A percentile compares a stretch with the other conserved stretches of the same genome.
Conservation (phyloP, 73 alveolate genomes). For the Symbiodinium pilosum region DNA sequence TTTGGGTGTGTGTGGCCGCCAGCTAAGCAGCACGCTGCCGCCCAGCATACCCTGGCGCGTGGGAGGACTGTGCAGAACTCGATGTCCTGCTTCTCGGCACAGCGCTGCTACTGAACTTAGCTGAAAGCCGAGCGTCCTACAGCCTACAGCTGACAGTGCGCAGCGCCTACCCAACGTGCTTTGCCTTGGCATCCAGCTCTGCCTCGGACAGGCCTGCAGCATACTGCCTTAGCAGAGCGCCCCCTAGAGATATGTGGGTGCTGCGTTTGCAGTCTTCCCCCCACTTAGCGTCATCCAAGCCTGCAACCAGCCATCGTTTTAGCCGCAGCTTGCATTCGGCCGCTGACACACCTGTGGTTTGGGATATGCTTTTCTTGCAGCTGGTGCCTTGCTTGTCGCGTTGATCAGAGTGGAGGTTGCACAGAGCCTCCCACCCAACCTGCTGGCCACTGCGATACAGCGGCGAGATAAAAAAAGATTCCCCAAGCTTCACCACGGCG, state of each 20-base stretch:
- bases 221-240: not conserved
- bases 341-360: not conserved
- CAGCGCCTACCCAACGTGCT: too few species aligned
- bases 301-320: conserved; percentile 55
- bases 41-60: too few species aligned
- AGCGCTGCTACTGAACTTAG: too few species aligned
- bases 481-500: conserved; percentile 41
- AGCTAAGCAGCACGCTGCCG: too few species aligned
- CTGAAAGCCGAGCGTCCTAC: too few species aligned
- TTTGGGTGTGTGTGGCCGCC: too few species aligned
- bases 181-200: not conserved
- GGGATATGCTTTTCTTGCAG: conserved; percentile 4
- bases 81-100: too few species aligned
- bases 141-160: too few species aligned
- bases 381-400: not conserved
- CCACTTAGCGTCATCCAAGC: conserved; percentile 18
- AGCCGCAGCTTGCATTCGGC: conserved; percentile 15
- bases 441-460: not conserved
- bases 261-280: not conserved
- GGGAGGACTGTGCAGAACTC: too few species aligned
- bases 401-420: not conserved
- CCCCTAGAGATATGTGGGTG: conserved; percentile 4
- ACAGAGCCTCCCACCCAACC: conserved; percentile 16
- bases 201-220: not conserved
- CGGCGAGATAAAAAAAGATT: not conserved